These are phyloP conservation scores for Vitis hybrid DNA, from an alignment of 177 flowering plant species.

Conservation along the genomic window DNA sequence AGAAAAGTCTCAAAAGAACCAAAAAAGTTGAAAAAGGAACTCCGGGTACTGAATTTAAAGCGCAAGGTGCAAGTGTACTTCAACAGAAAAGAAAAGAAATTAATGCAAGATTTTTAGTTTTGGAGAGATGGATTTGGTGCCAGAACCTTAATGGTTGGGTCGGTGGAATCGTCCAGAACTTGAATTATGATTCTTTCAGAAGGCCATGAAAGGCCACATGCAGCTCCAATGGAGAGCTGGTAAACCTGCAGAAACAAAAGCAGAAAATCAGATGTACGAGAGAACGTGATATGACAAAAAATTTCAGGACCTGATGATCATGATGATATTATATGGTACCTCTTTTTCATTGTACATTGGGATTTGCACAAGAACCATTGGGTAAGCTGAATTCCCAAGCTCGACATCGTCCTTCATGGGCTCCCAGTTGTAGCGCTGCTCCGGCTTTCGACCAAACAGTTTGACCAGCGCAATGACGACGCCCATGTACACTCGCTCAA, in stretches of 20 bases:
- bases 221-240: slow-evolving; percentile 41
- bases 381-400: slow-evolving; percentile 27
- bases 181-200: slow-evolving; percentile 33
- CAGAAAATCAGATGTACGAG: background rate
- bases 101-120: too few relatives aligned
- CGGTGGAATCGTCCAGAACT: slow-evolving; percentile 42
- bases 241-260: slow-evolving; percentile 22
- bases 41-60: too few relatives aligned
- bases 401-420: slow-evolving; percentile 33
- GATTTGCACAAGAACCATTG: slow-evolving; percentile 38
- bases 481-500: slow-evolving; percentile 36
- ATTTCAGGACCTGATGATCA: too few relatives aligned
- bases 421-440: slow-evolving; percentile 35
- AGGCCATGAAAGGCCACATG: slow-evolving; percentile 44
- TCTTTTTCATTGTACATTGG: slow-evolving; percentile 49
- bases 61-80: too few relatives aligned
- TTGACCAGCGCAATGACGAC: slow-evolving; percentile 25
- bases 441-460: slow-evolving; percentile 21
- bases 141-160: slow-evolving; percentile 27
- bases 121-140: background rate
- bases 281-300: too few relatives aligned
- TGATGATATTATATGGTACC: slow-evolving; percentile 9
- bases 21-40: too few relatives aligned
- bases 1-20: too few relatives aligned
- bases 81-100: too few relatives aligned